phyloP scores from a whole-genome alignment of 352 stramenopile species.

The Pythium aristosporum region DNA sequence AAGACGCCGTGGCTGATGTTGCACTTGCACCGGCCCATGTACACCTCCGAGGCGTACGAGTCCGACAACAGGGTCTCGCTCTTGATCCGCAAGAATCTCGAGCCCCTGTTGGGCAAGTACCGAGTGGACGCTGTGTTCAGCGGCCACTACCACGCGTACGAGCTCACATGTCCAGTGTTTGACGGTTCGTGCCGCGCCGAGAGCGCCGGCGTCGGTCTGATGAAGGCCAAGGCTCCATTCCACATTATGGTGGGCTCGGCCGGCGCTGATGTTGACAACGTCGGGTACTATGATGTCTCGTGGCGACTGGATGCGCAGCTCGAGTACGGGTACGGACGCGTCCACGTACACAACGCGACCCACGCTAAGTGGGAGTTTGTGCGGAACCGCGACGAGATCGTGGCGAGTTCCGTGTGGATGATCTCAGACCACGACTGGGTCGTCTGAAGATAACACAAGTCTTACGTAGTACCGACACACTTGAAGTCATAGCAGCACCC shows the following conservation, averaged over 20 bases:
- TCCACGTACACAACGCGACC: constrained; percentile 30
- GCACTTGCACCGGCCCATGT: constrained; percentile 22
- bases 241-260: constrained; percentile 35
- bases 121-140: not conserved
- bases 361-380: constrained; percentile 32
- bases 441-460: not conserved
- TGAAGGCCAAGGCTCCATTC: constrained; percentile 11
- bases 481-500: no score
- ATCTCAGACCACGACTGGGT: constrained; percentile 27
- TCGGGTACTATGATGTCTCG: constrained; percentile 11
- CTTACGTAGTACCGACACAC: no score
- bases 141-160: constrained; percentile 34
- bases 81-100: constrained; percentile 17
- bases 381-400: constrained; percentile 6
- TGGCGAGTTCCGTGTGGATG: constrained; percentile 23
- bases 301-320: constrained; percentile 20
- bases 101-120: constrained; percentile 27
- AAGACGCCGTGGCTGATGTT: constrained; percentile 32
- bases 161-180: constrained; percentile 27
- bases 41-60: constrained; percentile 17
- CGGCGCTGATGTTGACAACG: constrained; percentile 26
- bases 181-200: constrained; percentile 2
- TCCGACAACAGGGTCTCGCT: constrained; percentile 15
- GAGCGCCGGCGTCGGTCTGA: not conserved
- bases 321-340: constrained; percentile 30